Conservation (phyloP, 805 yeast genomes). For the Ascoidea asiatica region DNA sequence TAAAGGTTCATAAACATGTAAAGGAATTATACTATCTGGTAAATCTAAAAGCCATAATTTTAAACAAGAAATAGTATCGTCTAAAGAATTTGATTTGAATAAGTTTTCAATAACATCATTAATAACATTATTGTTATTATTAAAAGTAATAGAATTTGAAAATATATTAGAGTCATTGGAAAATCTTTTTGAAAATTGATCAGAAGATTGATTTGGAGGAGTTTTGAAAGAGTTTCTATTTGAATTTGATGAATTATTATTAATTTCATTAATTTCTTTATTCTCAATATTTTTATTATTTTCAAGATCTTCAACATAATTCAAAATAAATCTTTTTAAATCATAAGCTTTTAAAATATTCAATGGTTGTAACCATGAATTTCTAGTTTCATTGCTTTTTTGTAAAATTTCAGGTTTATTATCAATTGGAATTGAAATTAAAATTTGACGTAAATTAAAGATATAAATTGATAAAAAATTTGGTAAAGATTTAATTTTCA, state of each 20-base stretch:
- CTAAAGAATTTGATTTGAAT: not conserved
- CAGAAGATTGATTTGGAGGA: not conserved
- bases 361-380: constrained; percentile 9
- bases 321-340: not conserved
- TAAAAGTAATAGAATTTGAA: no score
- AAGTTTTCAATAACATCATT: not conserved
- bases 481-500: not conserved
- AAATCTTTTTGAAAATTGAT: not conserved
- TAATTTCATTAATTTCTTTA: not conserved
- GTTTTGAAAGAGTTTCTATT: no score
- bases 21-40: constrained; percentile 43
- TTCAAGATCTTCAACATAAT: not conserved
- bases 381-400: constrained; percentile 6
- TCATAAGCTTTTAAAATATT: constrained; percentile 8
- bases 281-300: not conserved
- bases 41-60: constrained; percentile 45
- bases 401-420: constrained; percentile 1
- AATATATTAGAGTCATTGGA: not conserved
- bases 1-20: constrained; percentile 16
- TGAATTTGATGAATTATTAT: no score
- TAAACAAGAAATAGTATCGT: constrained; percentile 24
- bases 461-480: no score
- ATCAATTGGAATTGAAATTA: no score
- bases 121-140: constrained; percentile 1
- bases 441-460: not conserved